A percentile compares a stretch with the other conserved stretches of the same genome.
Conservation (phyloP, 176 grass and related monocot genomes). For the Pontederia paniculata region DNA sequence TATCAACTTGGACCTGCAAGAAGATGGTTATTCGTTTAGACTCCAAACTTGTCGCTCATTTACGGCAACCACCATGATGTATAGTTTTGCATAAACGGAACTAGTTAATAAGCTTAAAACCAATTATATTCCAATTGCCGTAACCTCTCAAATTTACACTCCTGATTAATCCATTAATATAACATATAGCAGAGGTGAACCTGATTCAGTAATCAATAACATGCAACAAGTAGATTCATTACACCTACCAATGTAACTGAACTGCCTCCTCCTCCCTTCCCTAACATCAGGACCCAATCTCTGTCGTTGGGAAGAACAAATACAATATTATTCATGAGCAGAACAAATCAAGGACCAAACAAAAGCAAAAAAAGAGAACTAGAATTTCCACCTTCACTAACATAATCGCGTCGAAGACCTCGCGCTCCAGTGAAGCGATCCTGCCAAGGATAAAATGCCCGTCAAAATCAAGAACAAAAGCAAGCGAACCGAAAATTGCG, state of each 20-base stretch:
- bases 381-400: slow-evolving; percentile 50
- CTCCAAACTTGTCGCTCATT: too few relatives aligned
- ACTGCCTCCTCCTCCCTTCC: slow-evolving; percentile 88
- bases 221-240: slow-evolving; percentile 5
- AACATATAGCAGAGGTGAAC: not conserved
- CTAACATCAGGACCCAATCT: slow-evolving; percentile 69
- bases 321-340: not conserved
- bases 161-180: not conserved
- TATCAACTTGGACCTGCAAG: too few relatives aligned
- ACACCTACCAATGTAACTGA: slow-evolving; percentile 70
- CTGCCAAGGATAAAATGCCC: slow-evolving; percentile 26
- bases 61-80: too few relatives aligned
- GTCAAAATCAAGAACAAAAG: not conserved
- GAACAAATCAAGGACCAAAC: not conserved
- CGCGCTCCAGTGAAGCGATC: slow-evolving; percentile 54
- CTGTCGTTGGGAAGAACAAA: slow-evolving; percentile 15
- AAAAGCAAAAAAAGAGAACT: not conserved
- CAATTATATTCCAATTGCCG: too few relatives aligned
- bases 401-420: slow-evolving; percentile 79
- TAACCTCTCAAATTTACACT: too few relatives aligned
- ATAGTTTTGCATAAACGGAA: too few relatives aligned
- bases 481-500: too few relatives aligned
- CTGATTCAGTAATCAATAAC: not conserved
- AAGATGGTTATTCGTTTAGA: too few relatives aligned
- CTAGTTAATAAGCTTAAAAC: too few relatives aligned